Conservation (phyloP, 2,329 filamentous ascomycete species). For the Botrytis sinoallii region DNA sequence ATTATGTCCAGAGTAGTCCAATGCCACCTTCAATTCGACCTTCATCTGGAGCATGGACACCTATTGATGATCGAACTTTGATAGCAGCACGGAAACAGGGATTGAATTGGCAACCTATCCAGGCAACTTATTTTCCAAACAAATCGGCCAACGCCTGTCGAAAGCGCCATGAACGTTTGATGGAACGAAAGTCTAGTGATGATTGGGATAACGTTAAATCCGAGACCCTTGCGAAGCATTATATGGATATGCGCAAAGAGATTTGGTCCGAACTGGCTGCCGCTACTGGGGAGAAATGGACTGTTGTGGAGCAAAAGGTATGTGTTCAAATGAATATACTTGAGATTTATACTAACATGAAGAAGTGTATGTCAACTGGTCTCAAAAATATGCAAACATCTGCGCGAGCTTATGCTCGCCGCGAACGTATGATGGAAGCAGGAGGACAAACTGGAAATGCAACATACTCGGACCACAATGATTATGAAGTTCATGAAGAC, state of each 20-base stretch:
- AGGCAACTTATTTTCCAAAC: conserved; percentile 68
- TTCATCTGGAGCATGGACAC: conserved; percentile 67
- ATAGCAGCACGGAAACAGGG: conserved; percentile 69
- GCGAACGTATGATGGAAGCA: conserved; percentile 50
- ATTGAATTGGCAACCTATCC: conserved; percentile 81
- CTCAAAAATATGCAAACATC: conserved; percentile 75
- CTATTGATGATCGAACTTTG: conserved; percentile 70
- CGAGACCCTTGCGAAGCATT: conserved; percentile 71
- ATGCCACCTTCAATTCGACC: conserved; percentile 42
- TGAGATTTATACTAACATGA: conserved; percentile 20
- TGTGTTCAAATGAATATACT: conserved; percentile 23
- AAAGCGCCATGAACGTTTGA: conserved; percentile 80
- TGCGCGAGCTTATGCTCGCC: conserved; percentile 62
- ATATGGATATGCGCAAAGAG: conserved; percentile 74
- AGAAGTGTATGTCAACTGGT: conserved; percentile 77
- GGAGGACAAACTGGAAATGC: conserved; percentile 11
- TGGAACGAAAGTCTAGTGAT: conserved; percentile 58
- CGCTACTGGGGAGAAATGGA: conserved; percentile 81
- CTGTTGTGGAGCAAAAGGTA: conserved; percentile 62
- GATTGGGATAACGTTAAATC: conserved; percentile 77
- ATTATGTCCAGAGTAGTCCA: conserved; percentile 7
- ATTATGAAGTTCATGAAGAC: conserved; percentile 47
- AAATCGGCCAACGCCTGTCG: conserved; percentile 74
- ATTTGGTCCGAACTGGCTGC: conserved; percentile 76
- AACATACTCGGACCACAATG: conserved; percentile 6